Evolutionary conservation across 1,284 basidiomycete species (phyloP).

Genomic region (Rhodotorula sp.): DNA sequence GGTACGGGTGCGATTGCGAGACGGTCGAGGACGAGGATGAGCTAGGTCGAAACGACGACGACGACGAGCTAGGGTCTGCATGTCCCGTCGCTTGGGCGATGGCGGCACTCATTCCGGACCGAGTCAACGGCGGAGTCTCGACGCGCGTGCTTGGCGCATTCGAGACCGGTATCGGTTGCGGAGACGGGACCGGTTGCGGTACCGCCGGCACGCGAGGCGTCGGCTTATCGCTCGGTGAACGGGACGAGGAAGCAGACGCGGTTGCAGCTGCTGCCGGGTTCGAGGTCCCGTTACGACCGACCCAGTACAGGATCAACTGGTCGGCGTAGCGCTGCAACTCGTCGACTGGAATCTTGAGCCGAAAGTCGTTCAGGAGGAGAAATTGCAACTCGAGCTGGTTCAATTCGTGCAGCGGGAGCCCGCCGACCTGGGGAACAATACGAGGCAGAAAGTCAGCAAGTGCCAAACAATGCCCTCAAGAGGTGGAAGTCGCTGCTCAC

Average conservation of each 20-base stretch:
- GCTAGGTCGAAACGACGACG: neutral
- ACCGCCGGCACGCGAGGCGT: neutral
- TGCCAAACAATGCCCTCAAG: neutral
- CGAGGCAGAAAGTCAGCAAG: neutral
- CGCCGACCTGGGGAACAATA: constrained; percentile 67
- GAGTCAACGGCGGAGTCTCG: constrained; percentile 10
- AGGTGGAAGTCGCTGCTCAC: constrained; percentile 55
- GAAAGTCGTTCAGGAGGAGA: constrained; percentile 91
- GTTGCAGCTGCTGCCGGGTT: constrained; percentile 12
- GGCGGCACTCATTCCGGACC: neutral
- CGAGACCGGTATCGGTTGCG: neutral
- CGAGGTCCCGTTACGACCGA: constrained; percentile 28
- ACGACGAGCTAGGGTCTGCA: neutral
- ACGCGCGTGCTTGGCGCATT: neutral
- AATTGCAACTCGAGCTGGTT: constrained; percentile 98
- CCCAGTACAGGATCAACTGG: constrained; percentile 64
- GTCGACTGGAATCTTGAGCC: constrained; percentile 76
- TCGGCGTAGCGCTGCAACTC: constrained; percentile 96
- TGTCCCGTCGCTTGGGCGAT: neutral
- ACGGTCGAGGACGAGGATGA: neutral
- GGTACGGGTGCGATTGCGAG: neutral
- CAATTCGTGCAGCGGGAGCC: constrained; percentile 86
- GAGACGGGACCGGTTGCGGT: neutral
- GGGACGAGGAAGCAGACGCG: neutral
- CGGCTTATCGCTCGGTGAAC: neutral